These are phyloP conservation scores for Pleurotus platypus DNA, from an alignment of 768 basidiomycete genomes.

Conservation along the genomic window DNA sequence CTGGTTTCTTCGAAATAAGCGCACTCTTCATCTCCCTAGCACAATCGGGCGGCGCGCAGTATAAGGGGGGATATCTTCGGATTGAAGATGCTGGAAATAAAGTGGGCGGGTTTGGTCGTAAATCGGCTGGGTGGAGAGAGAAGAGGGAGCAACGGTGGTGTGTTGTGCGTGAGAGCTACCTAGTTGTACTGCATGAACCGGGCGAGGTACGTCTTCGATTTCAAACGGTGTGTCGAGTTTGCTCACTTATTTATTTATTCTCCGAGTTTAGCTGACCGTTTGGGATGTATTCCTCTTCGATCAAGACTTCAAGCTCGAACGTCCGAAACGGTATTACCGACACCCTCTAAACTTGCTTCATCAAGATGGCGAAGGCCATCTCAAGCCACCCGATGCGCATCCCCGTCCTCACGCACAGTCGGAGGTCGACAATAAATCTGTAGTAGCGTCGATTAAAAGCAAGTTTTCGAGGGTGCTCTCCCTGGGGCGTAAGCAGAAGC, in stretches of 20 bases:
- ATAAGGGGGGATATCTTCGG: slow-evolving; percentile 84
- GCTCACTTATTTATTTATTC: not conserved
- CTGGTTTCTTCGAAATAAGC: slow-evolving; percentile 89
- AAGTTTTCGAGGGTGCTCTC: slow-evolving; percentile 44
- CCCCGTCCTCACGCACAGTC: slow-evolving; percentile 7
- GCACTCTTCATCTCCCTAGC: slow-evolving; percentile 82
- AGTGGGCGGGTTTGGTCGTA: slow-evolving; percentile 59
- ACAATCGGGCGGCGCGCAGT: slow-evolving; percentile 77
- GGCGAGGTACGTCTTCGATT: slow-evolving; percentile 54
- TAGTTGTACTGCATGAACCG: slow-evolving; percentile 85
- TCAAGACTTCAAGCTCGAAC: slow-evolving; percentile 81
- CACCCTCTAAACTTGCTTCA: slow-evolving; percentile 74
- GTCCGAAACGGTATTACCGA: slow-evolving; percentile 87
- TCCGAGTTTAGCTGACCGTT: slow-evolving; percentile 54
- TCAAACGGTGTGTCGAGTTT: not conserved
- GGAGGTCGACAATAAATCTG: slow-evolving; percentile 31
- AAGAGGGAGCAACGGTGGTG: slow-evolving; percentile 82
- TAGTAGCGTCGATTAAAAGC: slow-evolving; percentile 46
- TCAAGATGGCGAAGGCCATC: slow-evolving; percentile 19
- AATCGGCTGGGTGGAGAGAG: slow-evolving; percentile 54
- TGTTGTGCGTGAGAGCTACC: slow-evolving; percentile 85
- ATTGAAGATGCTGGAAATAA: slow-evolving; percentile 51
- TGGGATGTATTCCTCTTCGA: slow-evolving; percentile 96
- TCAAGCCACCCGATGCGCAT: slow-evolving; percentile 17
- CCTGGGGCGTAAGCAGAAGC: slow-evolving; percentile 16